Conservation (phyloP, 225 moss, liverwort and hornwort species). For the Asterella californica region DNA sequence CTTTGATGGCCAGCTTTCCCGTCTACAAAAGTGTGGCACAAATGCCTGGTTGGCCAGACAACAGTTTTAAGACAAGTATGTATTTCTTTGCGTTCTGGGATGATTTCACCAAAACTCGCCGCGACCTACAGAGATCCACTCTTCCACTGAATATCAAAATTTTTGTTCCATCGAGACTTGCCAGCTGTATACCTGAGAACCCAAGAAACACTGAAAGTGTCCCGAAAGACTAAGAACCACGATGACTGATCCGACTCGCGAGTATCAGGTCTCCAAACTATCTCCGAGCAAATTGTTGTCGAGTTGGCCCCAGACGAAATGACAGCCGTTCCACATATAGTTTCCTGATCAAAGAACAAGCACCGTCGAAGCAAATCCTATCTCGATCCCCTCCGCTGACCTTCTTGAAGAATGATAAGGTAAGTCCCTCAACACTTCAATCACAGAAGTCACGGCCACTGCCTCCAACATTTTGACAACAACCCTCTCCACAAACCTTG, state of each 20-base stretch:
- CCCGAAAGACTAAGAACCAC: not conserved
- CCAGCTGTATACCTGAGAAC: not conserved
- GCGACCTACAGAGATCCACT: not conserved
- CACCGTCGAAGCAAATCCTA: slow-evolving; percentile 9
- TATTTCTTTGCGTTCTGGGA: not conserved
- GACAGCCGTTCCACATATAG: not conserved
- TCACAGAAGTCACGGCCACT: not conserved
- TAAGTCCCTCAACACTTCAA: not conserved
- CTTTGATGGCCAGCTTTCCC: slow-evolving; percentile 13
- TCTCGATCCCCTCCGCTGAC: not conserved
- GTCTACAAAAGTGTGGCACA: not conserved
- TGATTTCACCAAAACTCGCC: not conserved
- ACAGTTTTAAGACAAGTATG: not conserved
- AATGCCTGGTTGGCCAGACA: not conserved
- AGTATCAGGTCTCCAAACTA: not conserved
- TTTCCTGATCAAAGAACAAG: not conserved
- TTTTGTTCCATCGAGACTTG: not conserved
- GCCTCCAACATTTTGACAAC: not conserved
- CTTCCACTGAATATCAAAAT: not conserved
- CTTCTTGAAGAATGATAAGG: not conserved
- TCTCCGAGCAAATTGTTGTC: not conserved
- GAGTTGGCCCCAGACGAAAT: not conserved
- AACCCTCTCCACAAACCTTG: slow-evolving; percentile 6
- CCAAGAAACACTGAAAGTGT: not conserved
- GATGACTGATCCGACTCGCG: not conserved